Conservation (phyloP, 2,329 filamentous ascomycete species). For the Tolypocladium tundrense region DNA sequence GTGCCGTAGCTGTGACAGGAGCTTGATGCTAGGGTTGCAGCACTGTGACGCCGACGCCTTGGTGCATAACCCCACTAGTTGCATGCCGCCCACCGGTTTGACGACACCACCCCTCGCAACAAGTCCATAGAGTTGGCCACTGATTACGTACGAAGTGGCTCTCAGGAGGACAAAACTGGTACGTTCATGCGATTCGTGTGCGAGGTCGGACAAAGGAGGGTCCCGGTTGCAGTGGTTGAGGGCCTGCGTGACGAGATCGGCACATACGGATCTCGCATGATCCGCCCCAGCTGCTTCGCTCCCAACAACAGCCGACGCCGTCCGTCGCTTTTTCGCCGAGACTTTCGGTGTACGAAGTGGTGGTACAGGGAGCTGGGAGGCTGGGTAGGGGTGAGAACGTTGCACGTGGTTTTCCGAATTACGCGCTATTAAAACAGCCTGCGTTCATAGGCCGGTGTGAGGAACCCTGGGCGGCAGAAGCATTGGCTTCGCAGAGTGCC, state of each 20-base stretch:
- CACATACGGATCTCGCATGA: neutral
- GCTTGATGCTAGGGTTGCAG: neutral
- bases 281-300: neutral
- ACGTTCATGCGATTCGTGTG: neutral
- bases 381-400: neutral
- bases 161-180: neutral
- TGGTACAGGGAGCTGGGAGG: neutral
- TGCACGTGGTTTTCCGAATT: neutral
- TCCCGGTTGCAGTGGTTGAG: neutral
- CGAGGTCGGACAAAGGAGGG: neutral
- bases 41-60: constrained; percentile 1
- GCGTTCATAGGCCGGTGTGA: neutral
- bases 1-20: neutral
- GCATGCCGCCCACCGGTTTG: constrained; percentile 1
- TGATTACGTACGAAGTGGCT: neutral
- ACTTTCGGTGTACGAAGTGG: neutral
- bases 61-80: constrained; percentile 12
- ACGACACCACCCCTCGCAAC: neutral
- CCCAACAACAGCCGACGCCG: neutral
- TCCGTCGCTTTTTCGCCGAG: neutral
- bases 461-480: neutral
- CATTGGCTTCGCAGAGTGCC: neutral
- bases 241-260: neutral
- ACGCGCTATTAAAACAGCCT: neutral
- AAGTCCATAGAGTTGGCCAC: neutral